Percentiles rank a stretch among this genome's conserved stretches.
Evolutionary conservation across 805 yeast genomes (phyloP).

Genomic region (Candida stauntonica): DNA sequence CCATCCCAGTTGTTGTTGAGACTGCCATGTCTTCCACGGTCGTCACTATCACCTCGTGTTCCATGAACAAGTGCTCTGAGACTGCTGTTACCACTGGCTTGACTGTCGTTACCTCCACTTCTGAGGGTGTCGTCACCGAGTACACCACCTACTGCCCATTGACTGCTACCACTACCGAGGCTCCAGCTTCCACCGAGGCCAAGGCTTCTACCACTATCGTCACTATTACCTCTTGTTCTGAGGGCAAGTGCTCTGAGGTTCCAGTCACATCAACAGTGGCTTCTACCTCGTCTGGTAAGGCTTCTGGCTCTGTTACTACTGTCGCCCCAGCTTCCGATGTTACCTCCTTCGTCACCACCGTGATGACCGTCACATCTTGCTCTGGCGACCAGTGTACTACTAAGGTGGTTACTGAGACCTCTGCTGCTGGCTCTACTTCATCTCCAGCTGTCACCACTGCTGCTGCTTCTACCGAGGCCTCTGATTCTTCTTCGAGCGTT

Average conservation of each 20-base stretch:
- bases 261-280: background rate
- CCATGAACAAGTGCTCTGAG: background rate
- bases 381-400: background rate
- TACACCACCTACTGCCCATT: conserved; percentile 10
- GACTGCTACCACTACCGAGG: conserved; percentile 8
- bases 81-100: too few relatives aligned
- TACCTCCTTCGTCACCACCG: background rate
- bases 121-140: background rate
- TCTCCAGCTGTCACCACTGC: background rate
- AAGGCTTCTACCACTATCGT: conserved; percentile 9
- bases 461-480: background rate
- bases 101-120: conserved; percentile 21
- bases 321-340: background rate
- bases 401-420: background rate
- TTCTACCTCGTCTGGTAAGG: background rate
- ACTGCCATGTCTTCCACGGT: conserved; percentile 3
- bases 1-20: conserved; percentile 5
- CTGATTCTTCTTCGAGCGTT: too few relatives aligned
- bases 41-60: conserved; percentile 22
- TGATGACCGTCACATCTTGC: background rate
- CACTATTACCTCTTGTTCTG: too few relatives aligned
- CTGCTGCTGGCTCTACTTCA: background rate
- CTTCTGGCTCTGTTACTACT: background rate
- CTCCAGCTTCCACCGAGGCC: conserved; percentile 11
- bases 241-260: background rate